Evolutionary conservation across 768 basidiomycete species (phyloP).

Genomic region (Tylopilus rubrobrunneus): DNA sequence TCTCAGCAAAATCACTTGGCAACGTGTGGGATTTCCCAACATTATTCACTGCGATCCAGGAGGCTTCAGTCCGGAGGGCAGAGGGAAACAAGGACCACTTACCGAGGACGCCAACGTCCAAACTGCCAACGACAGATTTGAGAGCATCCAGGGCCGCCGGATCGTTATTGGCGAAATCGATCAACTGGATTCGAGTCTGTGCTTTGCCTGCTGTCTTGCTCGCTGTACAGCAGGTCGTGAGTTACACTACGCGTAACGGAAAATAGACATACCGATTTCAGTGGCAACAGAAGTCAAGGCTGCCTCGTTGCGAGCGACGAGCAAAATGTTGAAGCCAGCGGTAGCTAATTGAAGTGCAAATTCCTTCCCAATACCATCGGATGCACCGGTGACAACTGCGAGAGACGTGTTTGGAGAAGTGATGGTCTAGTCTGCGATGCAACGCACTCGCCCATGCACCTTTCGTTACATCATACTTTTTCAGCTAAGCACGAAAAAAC

Average conservation of each 20-base stretch:
- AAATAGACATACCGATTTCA: conserved; percentile 60
- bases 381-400: conserved; percentile 86
- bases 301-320: conserved; percentile 71
- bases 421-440: not conserved
- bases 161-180: conserved; percentile 71
- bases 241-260: not conserved
- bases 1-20: conserved; percentile 82
- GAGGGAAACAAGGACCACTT: conserved; percentile 20
- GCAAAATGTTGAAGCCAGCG: conserved; percentile 82
- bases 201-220: conserved; percentile 42
- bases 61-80: not conserved
- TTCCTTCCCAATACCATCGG: conserved; percentile 94
- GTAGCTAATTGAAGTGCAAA: conserved; percentile 86
- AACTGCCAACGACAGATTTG: conserved; percentile 38
- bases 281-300: conserved; percentile 60
- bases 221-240: conserved; percentile 26
- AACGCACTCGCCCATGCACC: conserved; percentile 79
- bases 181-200: conserved; percentile 58
- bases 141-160: conserved; percentile 52
- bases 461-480: conserved; percentile 74
- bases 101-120: conserved; percentile 82
- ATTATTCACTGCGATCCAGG: conserved; percentile 74
- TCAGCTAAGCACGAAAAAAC: conserved; percentile 47
- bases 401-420: not conserved
- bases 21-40: conserved; percentile 89